These are phyloP conservation scores for Acaromyces ingoldii DNA, from an alignment of 1,284 basidiomycete genomes.

Conservation along the genomic window DNA sequence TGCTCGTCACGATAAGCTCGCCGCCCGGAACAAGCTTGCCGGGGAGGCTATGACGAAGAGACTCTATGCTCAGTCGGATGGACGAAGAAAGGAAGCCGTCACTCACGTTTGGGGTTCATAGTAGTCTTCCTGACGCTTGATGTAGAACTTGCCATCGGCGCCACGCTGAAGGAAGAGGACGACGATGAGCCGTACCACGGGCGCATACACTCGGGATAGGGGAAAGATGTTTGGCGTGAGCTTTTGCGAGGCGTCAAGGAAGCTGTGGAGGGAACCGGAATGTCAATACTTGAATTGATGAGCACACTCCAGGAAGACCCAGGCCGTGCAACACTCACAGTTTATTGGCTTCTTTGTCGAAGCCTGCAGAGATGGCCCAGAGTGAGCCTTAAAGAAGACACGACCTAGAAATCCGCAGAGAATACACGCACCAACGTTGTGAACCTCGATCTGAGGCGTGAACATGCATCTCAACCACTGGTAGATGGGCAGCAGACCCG, in stretches of 20 bases:
- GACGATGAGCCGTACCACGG: constrained; percentile 27
- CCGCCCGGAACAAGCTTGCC: constrained; percentile 30
- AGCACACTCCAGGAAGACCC: background rate
- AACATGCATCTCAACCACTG: constrained; percentile 46
- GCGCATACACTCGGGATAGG: constrained; percentile 8
- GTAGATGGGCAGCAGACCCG: constrained; percentile 43
- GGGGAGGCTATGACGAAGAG: constrained; percentile 17
- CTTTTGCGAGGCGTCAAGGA: constrained; percentile 41
- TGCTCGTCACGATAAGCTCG: constrained; percentile 16
- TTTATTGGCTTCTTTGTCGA: constrained; percentile 26
- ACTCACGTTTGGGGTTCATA: constrained; percentile 38
- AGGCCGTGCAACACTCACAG: constrained; percentile 10
- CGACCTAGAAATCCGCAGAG: constrained; percentile 1
- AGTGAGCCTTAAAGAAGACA: background rate
- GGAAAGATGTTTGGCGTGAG: constrained; percentile 23
- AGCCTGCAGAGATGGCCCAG: constrained; percentile 8
- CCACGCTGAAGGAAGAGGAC: constrained; percentile 35
- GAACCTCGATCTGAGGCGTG: constrained; percentile 33
- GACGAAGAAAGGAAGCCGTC: background rate
- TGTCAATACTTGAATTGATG: background rate
- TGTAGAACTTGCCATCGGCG: constrained; percentile 44
- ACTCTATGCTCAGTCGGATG: background rate
- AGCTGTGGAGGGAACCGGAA: constrained; percentile 13
- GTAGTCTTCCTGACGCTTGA: constrained; percentile 43
- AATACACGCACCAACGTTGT: constrained; percentile 30